Evolutionary conservation across 2,329 filamentous ascomycete species (phyloP).

Genomic region (Ceratocystis eucalypticola): DNA sequence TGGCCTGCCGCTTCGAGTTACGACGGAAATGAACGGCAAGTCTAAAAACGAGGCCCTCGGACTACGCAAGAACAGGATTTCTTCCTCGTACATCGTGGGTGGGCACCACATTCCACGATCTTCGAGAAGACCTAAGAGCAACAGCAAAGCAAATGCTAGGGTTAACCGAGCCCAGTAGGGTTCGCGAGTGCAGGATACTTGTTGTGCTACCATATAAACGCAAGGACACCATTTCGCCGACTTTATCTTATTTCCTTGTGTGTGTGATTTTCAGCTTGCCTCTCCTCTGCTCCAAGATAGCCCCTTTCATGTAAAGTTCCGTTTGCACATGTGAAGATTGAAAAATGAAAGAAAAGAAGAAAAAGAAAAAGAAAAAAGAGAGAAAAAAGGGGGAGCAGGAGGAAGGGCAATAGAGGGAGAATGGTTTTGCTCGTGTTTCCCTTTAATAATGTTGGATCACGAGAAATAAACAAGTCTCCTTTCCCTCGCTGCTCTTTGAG

Average conservation of each 20-base stretch:
- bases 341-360: not conserved
- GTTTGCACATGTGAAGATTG: not conserved
- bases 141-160: not conserved
- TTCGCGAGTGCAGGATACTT: not conserved
- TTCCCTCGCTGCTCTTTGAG: not conserved
- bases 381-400: not conserved
- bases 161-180: not conserved
- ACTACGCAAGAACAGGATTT: not conserved
- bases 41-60: not conserved
- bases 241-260: not conserved
- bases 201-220: not conserved
- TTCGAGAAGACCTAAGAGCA: not conserved
- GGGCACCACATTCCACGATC: not conserved
- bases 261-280: not conserved
- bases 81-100: not conserved
- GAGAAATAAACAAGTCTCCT: not conserved
- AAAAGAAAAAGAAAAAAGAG: not conserved
- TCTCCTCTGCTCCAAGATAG: not conserved
- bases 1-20: not conserved
- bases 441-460: not conserved
- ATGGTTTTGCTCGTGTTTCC: not conserved
- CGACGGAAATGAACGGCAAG: not conserved
- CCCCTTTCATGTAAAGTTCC: not conserved
- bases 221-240: not conserved
- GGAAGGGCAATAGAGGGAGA: not conserved